phyloP scores from a whole-genome alignment of 768 basidiomycete genomes.

The Macrolepiota fuliginosa region DNA sequence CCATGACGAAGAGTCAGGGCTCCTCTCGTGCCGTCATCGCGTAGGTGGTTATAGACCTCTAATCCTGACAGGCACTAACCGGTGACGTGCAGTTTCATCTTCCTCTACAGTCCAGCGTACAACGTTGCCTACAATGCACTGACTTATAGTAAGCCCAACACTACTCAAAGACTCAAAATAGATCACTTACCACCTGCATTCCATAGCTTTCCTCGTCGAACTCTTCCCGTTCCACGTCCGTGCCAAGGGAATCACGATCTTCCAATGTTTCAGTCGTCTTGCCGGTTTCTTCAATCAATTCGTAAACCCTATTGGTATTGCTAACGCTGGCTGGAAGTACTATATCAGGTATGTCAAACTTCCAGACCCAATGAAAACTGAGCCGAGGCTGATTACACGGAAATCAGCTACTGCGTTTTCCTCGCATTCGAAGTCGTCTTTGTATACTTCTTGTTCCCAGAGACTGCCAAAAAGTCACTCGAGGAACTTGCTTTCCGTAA shows the following conservation, averaged over 20 bases:
- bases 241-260: slow-evolving; percentile 58
- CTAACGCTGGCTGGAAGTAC: slow-evolving; percentile 55
- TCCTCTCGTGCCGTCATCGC: slow-evolving; percentile 50
- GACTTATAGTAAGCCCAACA: slow-evolving; percentile 42
- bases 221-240: slow-evolving; percentile 65
- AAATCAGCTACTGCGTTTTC: slow-evolving; percentile 42
- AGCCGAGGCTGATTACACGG: not conserved
- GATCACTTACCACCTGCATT: not conserved
- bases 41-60: slow-evolving; percentile 22
- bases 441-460: slow-evolving; percentile 62
- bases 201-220: slow-evolving; percentile 60
- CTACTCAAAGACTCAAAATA: not conserved
- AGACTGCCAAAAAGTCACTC: slow-evolving; percentile 50
- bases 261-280: slow-evolving; percentile 55
- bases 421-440: slow-evolving; percentile 52
- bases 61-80: not conserved
- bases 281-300: slow-evolving; percentile 66
- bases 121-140: slow-evolving; percentile 57
- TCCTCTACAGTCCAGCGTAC: slow-evolving; percentile 54
- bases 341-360: slow-evolving; percentile 40
- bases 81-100: slow-evolving; percentile 43
- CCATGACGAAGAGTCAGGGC: slow-evolving; percentile 35
- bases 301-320: slow-evolving; percentile 63
- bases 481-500: slow-evolving; percentile 60
- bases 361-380: not conserved